Base-by-base conservation (phyloP, 1,284 basidiomycete genomes). In the Moniliophthora roreri region DNA sequence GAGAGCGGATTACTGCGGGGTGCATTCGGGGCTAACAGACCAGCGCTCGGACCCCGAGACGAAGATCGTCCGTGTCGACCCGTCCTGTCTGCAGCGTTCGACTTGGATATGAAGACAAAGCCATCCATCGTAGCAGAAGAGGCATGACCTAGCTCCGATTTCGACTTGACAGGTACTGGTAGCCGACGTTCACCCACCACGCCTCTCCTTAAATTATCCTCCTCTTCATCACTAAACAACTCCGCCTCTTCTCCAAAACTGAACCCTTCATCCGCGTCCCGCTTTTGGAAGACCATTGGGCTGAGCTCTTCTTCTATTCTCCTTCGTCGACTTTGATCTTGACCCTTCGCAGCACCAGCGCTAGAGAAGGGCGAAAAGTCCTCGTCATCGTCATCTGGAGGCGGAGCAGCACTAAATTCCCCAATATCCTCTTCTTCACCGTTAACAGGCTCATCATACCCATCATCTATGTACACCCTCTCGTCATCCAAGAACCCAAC, bases 381-480 rank as follows among this genome's bases (percentile, higher is more conserved):
- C 16, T 32, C 15, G 2, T 21, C 21, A 10, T 40, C 39, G 16
- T 46, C 44, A 26, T 32, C 44, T 6, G 23, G 24, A 13, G 13
- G 24, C 24, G 44, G 44, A 16, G 24, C 44, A 46, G 44, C 44
- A 23, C 13, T 32, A 46, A 46, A 46, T 11, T 28, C 44, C n/a
- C 24, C 44, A 21, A 46, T 7, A 4, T 46, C 44, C 26, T 38
- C 50, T 15, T 40, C 47, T 28, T 28, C 37, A 21, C 18, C 32
- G 39, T 48, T 15, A 52, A 28, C 48, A 11, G 45, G 54, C 18
- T 47, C 55, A 42, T 50, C 47, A 45, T 51, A 56, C 9, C 55
- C 55, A 28, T 56, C 55, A 47, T 56, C 55, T 28, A 56, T 44
- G 42, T 56, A 56, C 15, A 56, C 55, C 23, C 55, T 42, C 18